Percentiles rank a stretch among this genome's conserved stretches.
Conservation (phyloP, 148 eudicot genomes). For the Chenopodium formosanum region DNA sequence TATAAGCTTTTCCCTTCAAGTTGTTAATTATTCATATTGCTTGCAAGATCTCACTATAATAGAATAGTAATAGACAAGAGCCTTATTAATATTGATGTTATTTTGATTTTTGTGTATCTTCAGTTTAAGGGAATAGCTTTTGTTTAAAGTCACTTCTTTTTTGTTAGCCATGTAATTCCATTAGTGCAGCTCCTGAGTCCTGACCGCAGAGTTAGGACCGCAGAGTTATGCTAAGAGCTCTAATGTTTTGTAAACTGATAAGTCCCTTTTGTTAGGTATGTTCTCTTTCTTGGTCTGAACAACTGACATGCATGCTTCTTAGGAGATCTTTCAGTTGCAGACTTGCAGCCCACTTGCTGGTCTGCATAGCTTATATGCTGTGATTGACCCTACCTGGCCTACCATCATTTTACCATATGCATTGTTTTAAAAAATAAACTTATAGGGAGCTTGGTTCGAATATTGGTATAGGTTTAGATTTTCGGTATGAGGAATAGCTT, state of each 20-base stretch:
- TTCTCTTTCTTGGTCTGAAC: not conserved
- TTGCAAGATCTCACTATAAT: not conserved
- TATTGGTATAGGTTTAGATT: no score
- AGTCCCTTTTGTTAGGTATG: not conserved
- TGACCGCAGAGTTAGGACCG: not conserved
- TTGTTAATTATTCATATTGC: conserved; percentile 4
- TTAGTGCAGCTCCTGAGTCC: not conserved
- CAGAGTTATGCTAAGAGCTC: not conserved
- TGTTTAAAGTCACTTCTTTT: not conserved
- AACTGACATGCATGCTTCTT: conserved; percentile 11
- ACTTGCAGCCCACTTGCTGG: no score
- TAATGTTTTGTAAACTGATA: not conserved
- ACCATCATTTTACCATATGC: not conserved
- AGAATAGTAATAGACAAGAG: not conserved
- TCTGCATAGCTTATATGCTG: not conserved
- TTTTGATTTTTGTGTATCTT: no score
- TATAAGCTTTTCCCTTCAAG: not conserved
- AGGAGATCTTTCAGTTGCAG: not conserved
- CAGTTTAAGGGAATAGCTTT: not conserved
- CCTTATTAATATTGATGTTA: no score
- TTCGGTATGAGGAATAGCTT: no score
- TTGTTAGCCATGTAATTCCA: not conserved
- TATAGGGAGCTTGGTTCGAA: no score
- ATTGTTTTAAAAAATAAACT: no score
- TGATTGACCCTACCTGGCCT: not conserved